Evolutionary conservation across 768 basidiomycete genomes (phyloP), one percentile per base, ranked within the genome.

Genomic region (Pleurotus tuoliensis): DNA sequence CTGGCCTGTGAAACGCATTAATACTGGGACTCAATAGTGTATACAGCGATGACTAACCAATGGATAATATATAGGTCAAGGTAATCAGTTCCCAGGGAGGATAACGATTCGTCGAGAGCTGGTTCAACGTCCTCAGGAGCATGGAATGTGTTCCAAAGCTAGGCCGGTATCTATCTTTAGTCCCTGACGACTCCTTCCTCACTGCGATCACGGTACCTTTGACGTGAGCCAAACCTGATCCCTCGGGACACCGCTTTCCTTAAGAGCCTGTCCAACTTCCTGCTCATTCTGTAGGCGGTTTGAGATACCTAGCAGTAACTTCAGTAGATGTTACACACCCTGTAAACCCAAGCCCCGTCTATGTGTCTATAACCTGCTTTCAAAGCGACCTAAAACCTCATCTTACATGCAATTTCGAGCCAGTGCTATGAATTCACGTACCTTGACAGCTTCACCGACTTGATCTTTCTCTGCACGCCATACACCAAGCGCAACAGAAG

Each of bases 11-110:
- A 34, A 34, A 40, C 15, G 38, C 51, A 50, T 15, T 7, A 4
- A 50, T 9, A 30, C 3, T 9, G n/a, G 24, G n/a, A 51, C 9
- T 30, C 5, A 3, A 4, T 47, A 47, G 6, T 12, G 13, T 46
- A 18, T 16, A 47, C 38, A 27, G 12, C 6, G 25, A 15, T 55
- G 11, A 61, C 71, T 13, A 63, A 87, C 88, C 88, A 92, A 64
- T 91, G 89, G 58, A 92, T 88, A 49, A 94, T 72, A 66, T 92
- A 92, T 47, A 93, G 67, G 67, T 93, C 90, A 50, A 94, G 76
- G 67, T 92, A 91, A 41, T 86, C 79, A 1, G 82, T 84, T 2
- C 80, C 79, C 2, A 91, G 79, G 60, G 75, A 79, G 7, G 69
- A 59, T 6, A 90, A 76, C 0, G 87, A 83, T 57, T 90, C 84